Conservation (phyloP, 1,284 basidiomycete genomes). For the Retiboletus fuscus region DNA sequence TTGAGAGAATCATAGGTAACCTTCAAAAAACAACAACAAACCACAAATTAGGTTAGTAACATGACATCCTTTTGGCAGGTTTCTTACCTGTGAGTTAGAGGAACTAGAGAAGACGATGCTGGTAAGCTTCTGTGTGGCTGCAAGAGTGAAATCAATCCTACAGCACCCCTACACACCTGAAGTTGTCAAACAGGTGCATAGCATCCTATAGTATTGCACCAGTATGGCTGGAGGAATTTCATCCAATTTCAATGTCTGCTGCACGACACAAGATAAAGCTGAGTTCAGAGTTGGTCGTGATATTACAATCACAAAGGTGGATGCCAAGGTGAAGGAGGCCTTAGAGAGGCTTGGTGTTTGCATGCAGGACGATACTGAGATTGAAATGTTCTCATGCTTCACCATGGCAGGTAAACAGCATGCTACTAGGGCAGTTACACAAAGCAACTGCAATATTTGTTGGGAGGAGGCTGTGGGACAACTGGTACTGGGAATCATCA, state of each 20-base stretch:
- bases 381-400: too few species aligned
- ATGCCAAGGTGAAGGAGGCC: too few species aligned
- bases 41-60: constrained; percentile 15
- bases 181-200: not conserved
- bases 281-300: not conserved
- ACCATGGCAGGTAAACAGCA: too few species aligned
- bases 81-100: not conserved
- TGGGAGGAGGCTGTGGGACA: too few species aligned
- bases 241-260: not conserved
- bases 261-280: not conserved
- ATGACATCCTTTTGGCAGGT: not conserved
- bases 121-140: constrained; percentile 13
- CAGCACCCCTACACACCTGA: not conserved
- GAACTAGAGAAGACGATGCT: constrained; percentile 25
- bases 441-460: too few species aligned
- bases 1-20: constrained; percentile 39
- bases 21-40: constrained; percentile 44
- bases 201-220: not conserved
- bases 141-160: constrained; percentile 3
- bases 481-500: too few species aligned
- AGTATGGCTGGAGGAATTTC: not conserved
- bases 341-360: too few species aligned
- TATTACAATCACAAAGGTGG: too few species aligned
- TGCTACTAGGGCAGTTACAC: too few species aligned
- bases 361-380: too few species aligned